Evolutionary conservation across 2,329 filamentous ascomycete species (phyloP), one percentile per base, ranked within the genome.

Genomic region (Gaeumannomyces sp.): DNA sequence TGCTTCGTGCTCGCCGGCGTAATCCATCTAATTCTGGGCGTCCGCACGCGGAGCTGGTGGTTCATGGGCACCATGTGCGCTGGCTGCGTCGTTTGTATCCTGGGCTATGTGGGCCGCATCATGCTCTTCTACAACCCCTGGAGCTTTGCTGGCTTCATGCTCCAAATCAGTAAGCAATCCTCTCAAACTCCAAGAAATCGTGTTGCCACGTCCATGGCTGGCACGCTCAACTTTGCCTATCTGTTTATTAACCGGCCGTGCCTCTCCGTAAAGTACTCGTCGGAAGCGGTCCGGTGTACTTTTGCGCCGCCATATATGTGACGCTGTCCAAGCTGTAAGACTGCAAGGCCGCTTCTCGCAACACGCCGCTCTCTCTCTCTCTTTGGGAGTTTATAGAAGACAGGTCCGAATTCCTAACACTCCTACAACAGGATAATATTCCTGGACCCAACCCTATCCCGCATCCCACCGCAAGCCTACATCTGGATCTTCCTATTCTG

Each of bases 251-350:
- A 16, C 33, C 45, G 33, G 16, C 28, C 13, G 14, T 19, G 4
- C 14, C 59, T 31, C 10, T 33, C 59, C 22, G 4, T 5, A 33
- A 25, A 85, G 81, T 84, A 66, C 87, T 84, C 73, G 78, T 90
- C 62, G 85, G 81, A 69, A 81, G 82, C 59, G 80, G 76, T 0
- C 82, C 82, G 13, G 83, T 84, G 64, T 86, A 84, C 73, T 80
- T 83, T 70, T 80, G 84, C 33, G 88, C 87, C 0, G 85, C 85
- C 66, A 86, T 90, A 71, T 91, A 90, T 72, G 81, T 90, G 64
- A 88, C 85, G 35, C 79, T 89, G 5, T 61, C 68, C 2, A 60
- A 66, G n/a, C 67, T 66, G 68, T 70, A 28, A 57, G 69, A 64
- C 6, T 67, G 64, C 66, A 68, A 28, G 50, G 67, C 65, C 6